Conservation (phyloP, 2,329 filamentous ascomycete species). For the Tolypocladium sp. region DNA sequence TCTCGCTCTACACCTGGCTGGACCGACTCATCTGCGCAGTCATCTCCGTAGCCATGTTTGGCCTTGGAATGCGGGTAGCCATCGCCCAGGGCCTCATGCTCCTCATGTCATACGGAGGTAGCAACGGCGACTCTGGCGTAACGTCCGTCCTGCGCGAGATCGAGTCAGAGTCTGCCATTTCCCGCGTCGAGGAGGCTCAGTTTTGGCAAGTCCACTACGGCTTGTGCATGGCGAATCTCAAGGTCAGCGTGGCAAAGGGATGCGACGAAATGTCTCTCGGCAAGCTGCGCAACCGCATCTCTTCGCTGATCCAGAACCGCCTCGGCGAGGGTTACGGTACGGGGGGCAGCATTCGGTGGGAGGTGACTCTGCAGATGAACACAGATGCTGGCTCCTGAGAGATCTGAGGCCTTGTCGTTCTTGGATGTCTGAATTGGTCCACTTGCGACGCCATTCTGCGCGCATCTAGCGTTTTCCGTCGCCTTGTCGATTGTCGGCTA, state of each 20-base stretch:
- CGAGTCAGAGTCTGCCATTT: slow-evolving; percentile 67
- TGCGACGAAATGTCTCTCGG: slow-evolving; percentile 61
- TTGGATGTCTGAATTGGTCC: not conserved
- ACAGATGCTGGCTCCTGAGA: slow-evolving; percentile 18
- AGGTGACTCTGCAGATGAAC: slow-evolving; percentile 78
- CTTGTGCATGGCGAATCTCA: slow-evolving; percentile 90
- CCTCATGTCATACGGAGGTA: slow-evolving; percentile 71
- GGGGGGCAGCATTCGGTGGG: slow-evolving; percentile 75
- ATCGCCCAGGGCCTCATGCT: slow-evolving; percentile 87
- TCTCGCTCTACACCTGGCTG: slow-evolving; percentile 73
- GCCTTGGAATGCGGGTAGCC: slow-evolving; percentile 73
- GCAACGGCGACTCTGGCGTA: slow-evolving; percentile 38
- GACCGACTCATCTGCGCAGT: slow-evolving; percentile 73
- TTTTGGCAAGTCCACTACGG: slow-evolving; percentile 99
- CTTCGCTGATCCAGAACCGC: slow-evolving; percentile 71
- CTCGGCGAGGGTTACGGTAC: slow-evolving; percentile 82
- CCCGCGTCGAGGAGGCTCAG: slow-evolving; percentile 75
- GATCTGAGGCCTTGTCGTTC: not conserved
- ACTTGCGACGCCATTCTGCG: not conserved
- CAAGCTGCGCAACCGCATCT: slow-evolving; percentile 67
- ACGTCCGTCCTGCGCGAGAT: slow-evolving; percentile 77
- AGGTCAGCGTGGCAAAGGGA: slow-evolving; percentile 58
- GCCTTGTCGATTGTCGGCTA: not conserved
- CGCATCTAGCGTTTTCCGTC: not conserved
- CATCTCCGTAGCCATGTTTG: slow-evolving; percentile 83